Evolutionary conservation across 768 basidiomycete genomes (phyloP), one percentile per base, ranked within the genome.

Genomic region (Rhodosporidiobolus odoratus): DNA sequence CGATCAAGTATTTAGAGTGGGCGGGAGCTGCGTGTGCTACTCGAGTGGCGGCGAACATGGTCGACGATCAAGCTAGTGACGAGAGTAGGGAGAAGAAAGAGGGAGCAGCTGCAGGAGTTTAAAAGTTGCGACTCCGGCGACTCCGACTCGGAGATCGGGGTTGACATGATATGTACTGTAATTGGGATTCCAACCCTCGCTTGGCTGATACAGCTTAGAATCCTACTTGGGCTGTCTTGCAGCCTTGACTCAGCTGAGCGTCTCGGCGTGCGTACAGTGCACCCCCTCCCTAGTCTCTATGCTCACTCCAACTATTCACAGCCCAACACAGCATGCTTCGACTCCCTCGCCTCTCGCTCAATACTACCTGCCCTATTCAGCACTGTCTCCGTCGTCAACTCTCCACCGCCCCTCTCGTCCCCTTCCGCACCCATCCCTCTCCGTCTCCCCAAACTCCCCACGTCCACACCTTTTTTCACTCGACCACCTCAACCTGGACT

Each of bases 1-100:
- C 82, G 50, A 97, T 86, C 35, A 97, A 81, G 41, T 97, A 83
- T 80, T 89, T 93, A 82, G 85, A 91, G 76, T 87, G 89, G 73
- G 84, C 81, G 50, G 65, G 53, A 3, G 65, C 60, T 47, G 48
- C 23, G 40, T 60, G 69, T 54, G 61, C 38, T n/a, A 50, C 30
- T n/a, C 59, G 32, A 34, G 43, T 50, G 54, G 61, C 4, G 21
- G 53, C 52, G 48, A 35, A 30, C 16, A 38, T 40, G 52, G 52
- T 32, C n/a, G 52, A 32, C 9, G 48, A 15, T 9, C 48, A n/a
- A 32, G n/a, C 10, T 30, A 30, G 27, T 30, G 52, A 9, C 10
- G 30, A 62, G 35, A 15, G 30, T n/a, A 62, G 23, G 30, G 3
- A 3, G 60, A 50, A 62, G 41, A 23, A n/a, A n/a, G 32, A 30